Percentiles rank a stretch among this genome's conserved stretches.
Evolutionary conservation across 257 asterid species (phyloP).

Genomic region (Solanum pennellii): DNA sequence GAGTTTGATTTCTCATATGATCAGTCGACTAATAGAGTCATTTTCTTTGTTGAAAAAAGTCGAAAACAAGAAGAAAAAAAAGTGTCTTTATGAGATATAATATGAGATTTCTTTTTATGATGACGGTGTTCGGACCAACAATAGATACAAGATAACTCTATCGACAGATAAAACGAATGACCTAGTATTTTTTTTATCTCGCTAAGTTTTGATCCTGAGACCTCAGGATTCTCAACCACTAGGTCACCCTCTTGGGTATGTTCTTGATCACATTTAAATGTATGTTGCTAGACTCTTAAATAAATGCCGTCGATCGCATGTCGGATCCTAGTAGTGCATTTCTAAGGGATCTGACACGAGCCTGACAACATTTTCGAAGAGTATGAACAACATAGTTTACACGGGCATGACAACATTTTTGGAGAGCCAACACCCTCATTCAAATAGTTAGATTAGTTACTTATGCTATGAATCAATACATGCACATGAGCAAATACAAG

Average conservation of each 20-base stretch:
- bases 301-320: neutral
- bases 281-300: neutral
- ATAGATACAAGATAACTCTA: neutral
- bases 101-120: neutral
- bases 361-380: neutral
- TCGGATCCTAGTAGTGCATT: neutral
- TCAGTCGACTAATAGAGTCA: neutral
- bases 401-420: neutral
- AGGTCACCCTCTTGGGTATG: neutral
- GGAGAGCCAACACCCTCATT: neutral
- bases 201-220: neutral
- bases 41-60: neutral
- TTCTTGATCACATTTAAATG: neutral
- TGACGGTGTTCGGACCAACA: fast-evolving
- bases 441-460: neutral
- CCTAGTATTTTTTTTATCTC: neutral
- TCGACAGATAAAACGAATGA: too few relatives aligned
- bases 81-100: neutral
- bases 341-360: neutral
- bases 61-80: neutral
- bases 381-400: neutral
- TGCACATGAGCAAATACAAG: neutral
- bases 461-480: neutral
- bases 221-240: neutral
- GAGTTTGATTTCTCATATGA: neutral